Evolutionary conservation across 768 basidiomycete genomes (phyloP), one percentile per base, ranked within the genome.

Genomic region (Calocera viscosa): DNA sequence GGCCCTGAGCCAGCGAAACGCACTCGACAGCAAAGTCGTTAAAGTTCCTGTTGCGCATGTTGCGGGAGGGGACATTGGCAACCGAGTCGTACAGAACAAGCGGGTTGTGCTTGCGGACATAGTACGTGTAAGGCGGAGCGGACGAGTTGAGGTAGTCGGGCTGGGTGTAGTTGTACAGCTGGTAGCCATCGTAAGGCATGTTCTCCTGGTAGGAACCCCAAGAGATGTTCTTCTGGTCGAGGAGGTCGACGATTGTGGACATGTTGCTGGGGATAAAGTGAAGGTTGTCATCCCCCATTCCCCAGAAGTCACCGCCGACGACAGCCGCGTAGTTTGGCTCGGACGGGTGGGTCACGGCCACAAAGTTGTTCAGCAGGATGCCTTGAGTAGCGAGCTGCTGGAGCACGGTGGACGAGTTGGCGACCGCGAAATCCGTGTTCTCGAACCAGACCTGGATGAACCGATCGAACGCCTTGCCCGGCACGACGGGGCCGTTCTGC

Each of bases 151-250:
- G 69, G 70, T 80, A 80, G 53, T 60, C 19, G 5, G 53, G 53
- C 30, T 60, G 14, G 30, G 53, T 28, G 53, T 60, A 60, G 53
- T 60, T 60, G 53, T 60, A 60, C 8, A 63, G 66, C 72, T 70
- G 68, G 64, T 76, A 85, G 5, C 80, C 83, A 67, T 83, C 81
- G 0, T 72, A 72, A 1, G 84, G 83, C 80, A 86, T 78, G 68
- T 79, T 81, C 71, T 87, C 85, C 72, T 85, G 81, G 70, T 87
- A 88, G 19, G 81, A 77, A 0, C 80, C 81, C 86, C 86, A 88
- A 2, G 82, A 82, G 43, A 88, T 78, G 47, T 75, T 77, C 70
- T 83, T 81, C 19, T 77, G 75, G 28, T 87, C 86, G 33, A 88
- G 75, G 22, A 87, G 77, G 69, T 88, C 86, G 26, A 85, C 81